Evolutionary conservation across 148 eudicot species (phyloP), one percentile per base, ranked within the genome.

Genomic region (Fagopyrum tataricum): DNA sequence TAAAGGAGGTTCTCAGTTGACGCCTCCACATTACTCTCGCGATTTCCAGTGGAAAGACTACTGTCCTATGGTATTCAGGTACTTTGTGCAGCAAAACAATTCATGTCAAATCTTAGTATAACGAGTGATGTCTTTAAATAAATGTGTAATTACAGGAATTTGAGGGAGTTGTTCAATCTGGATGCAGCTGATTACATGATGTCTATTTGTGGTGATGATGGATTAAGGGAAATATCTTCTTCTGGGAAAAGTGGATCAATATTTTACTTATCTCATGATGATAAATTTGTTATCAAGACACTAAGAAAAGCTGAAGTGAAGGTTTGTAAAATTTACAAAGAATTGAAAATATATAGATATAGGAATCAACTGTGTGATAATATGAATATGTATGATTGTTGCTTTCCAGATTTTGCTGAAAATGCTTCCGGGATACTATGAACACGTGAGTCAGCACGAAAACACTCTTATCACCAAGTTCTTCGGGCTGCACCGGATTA

Each of bases 1-100:
- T 0, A 81, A 80, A 77, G 84, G 85, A 73, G 99, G 99, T 6
- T 90, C 99, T 40, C 90, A 85, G 79, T 82, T 89, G 81, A 96
- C 99, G 71, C 97, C 99, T 76, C 86, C 94, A 26, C 99, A 96
- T 80, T 77, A 82, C 78, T 92, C 99, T 6, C 59, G 85, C 53
- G 91, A 96, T 81, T 96, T 96, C 83, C 82, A 90, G 56, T 96
- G 99, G 99, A 96, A 87, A 82, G 99, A 96, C 75, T 96, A 92
- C 61, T 96, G 97, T 79, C 99, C 99, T 41, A 96, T 96, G 99
- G 99, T 92, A 40, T 96, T 96, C 86, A 92, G 99, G 99, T n/a
- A n/a, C n/a, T n/a, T n/a, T n/a, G n/a, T n/a, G n/a, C n/a, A n/a
- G n/a, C n/a, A n/a, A n/a, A n/a, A n/a, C n/a, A n/a, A n/a, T n/a